A percentile compares a stretch with the other conserved stretches of the same genome.
phyloP scores from a whole-genome alignment of 441 rosid species.

The Geranium incanum region DNA sequence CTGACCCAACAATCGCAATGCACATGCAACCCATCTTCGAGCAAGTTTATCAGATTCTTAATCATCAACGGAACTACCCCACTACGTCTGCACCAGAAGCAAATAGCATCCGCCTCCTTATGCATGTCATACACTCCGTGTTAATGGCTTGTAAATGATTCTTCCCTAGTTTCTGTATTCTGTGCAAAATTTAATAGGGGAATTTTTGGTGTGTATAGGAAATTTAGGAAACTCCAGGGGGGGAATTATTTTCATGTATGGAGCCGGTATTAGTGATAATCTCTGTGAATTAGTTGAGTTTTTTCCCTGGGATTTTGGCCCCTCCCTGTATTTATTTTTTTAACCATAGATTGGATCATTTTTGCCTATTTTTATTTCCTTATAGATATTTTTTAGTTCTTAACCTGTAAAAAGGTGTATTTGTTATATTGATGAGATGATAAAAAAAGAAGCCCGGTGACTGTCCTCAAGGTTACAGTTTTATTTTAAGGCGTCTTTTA shows the following conservation, averaged over 20 bases:
- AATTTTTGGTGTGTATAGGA: slow-evolving; percentile 32
- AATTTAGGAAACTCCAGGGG: slow-evolving; percentile 22
- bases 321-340: not conserved
- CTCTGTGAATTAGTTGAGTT: slow-evolving; percentile 23
- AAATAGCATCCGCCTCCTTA: slow-evolving; percentile 45
- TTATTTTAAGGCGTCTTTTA: too few relatives aligned
- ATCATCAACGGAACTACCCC: slow-evolving; percentile 45
- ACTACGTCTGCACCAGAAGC: slow-evolving; percentile 37
- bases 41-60: slow-evolving; percentile 57
- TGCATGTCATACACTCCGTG: slow-evolving; percentile 57
- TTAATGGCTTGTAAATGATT: slow-evolving; percentile 60
- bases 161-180: not conserved
- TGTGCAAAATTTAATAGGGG: slow-evolving; percentile 30
- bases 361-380: not conserved
- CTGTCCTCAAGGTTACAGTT: too few relatives aligned
- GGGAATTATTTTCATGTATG: slow-evolving; percentile 4
- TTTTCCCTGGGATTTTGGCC: not conserved
- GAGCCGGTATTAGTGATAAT: slow-evolving; percentile 15
- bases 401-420: not conserved
- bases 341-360: not conserved
- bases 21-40: slow-evolving; percentile 61
- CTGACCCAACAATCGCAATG: slow-evolving; percentile 50
- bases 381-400: not conserved
- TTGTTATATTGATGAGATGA: not conserved
- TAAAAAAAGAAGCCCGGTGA: too few relatives aligned